phyloP scores from a whole-genome alignment of 1,284 basidiomycete genomes.

The Hymenochaete sp. region DNA sequence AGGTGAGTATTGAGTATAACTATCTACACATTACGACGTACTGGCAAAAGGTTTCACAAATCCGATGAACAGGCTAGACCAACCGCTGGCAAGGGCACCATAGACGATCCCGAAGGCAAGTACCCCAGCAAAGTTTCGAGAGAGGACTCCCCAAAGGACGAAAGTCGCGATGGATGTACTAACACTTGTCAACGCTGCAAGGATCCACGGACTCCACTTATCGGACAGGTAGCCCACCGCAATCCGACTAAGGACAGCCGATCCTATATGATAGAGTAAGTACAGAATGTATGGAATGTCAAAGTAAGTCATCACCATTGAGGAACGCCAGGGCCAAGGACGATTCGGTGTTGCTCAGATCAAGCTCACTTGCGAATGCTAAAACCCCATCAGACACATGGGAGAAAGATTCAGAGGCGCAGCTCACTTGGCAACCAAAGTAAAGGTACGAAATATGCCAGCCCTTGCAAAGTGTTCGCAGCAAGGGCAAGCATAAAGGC shows the following conservation, averaged over 20 bases:
- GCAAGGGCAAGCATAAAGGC: slow-evolving; percentile 27
- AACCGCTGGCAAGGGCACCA: slow-evolving; percentile 31
- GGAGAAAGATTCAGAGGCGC: neutral
- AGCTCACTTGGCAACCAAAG: slow-evolving; percentile 30
- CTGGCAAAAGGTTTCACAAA: slow-evolving; percentile 28
- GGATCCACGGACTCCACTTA: slow-evolving; percentile 28
- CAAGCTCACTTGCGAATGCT: slow-evolving; percentile 28
- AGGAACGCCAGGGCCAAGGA: slow-evolving; percentile 25
- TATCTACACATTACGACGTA: slow-evolving; percentile 14
- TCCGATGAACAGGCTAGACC: slow-evolving; percentile 30
- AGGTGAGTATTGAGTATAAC: neutral
- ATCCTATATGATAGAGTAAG: slow-evolving; percentile 19
- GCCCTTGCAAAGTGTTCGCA: slow-evolving; percentile 29
- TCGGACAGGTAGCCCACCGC: slow-evolving; percentile 31
- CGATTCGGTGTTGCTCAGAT: slow-evolving; percentile 23
- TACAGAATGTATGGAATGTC: too few relatives aligned
- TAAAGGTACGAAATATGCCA: slow-evolving; percentile 30
- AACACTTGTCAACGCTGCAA: slow-evolving; percentile 26
- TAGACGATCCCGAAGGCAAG: slow-evolving; percentile 30
- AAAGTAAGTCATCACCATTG: slow-evolving; percentile 25
- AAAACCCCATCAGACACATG: neutral
- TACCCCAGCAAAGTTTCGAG: slow-evolving; percentile 28
- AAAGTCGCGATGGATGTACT: slow-evolving; percentile 28
- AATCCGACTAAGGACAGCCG: slow-evolving; percentile 29
- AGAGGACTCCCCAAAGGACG: slow-evolving; percentile 33